These are phyloP conservation scores for Aspergillus terreus DNA, from an alignment of 2,329 filamentous ascomycete genomes.

Conservation along the genomic window DNA sequence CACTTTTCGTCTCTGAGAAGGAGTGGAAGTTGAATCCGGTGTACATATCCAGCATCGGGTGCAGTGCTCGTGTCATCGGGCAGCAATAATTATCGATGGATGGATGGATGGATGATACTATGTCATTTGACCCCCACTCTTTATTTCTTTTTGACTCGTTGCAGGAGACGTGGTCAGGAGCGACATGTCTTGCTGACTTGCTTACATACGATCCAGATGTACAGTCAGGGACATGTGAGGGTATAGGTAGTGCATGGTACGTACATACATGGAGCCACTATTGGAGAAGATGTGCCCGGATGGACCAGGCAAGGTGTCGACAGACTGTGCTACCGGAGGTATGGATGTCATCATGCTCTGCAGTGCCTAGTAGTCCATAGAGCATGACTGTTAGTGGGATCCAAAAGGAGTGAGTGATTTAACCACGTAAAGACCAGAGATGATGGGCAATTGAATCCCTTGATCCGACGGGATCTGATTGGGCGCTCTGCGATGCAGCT, in stretches of 20 bases:
- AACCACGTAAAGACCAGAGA: neutral
- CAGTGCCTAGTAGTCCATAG: neutral
- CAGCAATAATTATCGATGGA: too few species aligned
- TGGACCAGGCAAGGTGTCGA: too few species aligned
- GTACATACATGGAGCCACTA: too few species aligned
- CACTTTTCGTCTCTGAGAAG: too few species aligned
- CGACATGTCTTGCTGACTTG: neutral
- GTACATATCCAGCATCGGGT: too few species aligned
- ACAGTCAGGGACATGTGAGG: neutral
- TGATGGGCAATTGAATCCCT: neutral
- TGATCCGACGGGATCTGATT: slow-evolving; percentile 5
- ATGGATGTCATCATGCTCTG: too few species aligned
- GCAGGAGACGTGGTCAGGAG: neutral
- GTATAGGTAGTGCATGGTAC: too few species aligned
- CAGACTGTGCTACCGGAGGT: too few species aligned
- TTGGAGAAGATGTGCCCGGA: too few species aligned
- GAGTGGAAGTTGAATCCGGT: too few species aligned
- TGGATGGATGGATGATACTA: too few species aligned
- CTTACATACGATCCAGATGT: neutral
- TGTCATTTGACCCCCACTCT: neutral
- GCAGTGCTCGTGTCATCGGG: too few species aligned
- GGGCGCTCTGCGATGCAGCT: slow-evolving; percentile 9
- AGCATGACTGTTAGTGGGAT: neutral
- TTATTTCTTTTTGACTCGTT: neutral
- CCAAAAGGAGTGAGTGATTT: neutral